phyloP scores from a whole-genome alignment of 2,329 filamentous ascomycete species.

The Arachnomyces sp. region DNA sequence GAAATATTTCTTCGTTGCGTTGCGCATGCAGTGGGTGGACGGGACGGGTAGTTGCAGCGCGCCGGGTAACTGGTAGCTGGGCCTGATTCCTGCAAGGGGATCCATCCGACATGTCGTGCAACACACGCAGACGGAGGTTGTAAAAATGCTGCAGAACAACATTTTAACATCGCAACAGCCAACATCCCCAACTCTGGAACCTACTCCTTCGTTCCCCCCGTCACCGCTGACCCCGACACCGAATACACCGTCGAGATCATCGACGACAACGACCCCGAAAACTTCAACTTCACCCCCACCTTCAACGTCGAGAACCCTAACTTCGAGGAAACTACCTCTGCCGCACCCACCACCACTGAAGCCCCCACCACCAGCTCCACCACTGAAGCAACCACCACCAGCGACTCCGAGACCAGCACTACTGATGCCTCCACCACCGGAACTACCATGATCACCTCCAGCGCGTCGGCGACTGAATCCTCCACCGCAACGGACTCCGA shows the following conservation, averaged over 20 bases:
- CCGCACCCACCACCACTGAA: slow-evolving; percentile 17
- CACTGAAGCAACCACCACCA: slow-evolving; percentile 18
- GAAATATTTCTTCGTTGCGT: slow-evolving; percentile 5
- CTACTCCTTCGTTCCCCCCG: slow-evolving; percentile 41
- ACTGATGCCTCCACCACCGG: slow-evolving; percentile 17
- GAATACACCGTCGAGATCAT: slow-evolving; percentile 49
- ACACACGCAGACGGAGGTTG: neutral
- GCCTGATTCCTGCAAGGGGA: too few relatives aligned
- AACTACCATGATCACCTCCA: slow-evolving; percentile 17
- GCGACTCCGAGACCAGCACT: slow-evolving; percentile 16
- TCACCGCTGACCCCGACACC: slow-evolving; percentile 31
- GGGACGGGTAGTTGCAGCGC: neutral
- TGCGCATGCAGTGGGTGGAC: too few relatives aligned
- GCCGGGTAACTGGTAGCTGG: too few relatives aligned
- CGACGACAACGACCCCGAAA: slow-evolving; percentile 33
- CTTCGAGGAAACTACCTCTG: slow-evolving; percentile 26
- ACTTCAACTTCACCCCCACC: slow-evolving; percentile 45
- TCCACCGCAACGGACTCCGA: neutral
- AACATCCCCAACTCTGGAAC: slow-evolving; percentile 41
- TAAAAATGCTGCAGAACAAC: slow-evolving; percentile 1
- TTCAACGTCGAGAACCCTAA: slow-evolving; percentile 39
- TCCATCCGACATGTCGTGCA: too few relatives aligned
- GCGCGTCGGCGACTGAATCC: slow-evolving; percentile 5
- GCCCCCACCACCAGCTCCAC: slow-evolving; percentile 21
- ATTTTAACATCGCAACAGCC: slow-evolving; percentile 24